Conservation (phyloP, 306 rosid species). For the Cucumis melo region DNA sequence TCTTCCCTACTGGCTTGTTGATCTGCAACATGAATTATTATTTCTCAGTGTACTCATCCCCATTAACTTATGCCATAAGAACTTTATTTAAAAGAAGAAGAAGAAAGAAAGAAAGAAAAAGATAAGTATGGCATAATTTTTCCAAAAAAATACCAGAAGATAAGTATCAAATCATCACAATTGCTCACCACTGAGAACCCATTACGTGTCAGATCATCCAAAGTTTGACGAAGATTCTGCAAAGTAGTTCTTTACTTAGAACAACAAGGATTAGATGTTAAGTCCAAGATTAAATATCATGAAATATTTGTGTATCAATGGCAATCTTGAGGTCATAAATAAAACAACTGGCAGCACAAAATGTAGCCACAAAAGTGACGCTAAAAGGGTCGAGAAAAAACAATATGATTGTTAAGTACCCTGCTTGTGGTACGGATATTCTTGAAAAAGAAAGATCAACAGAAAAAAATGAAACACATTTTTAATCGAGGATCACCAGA, state of each 20-base stretch:
- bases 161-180: not conserved
- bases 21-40: not conserved
- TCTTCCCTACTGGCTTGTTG: not conserved
- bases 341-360: not conserved
- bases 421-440: not conserved
- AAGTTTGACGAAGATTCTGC: slow-evolving; percentile 95
- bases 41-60: not conserved
- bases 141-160: not conserved
- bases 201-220: slow-evolving; percentile 72
- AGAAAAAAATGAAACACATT: not conserved
- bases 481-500: not conserved
- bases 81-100: no score
- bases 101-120: not conserved
- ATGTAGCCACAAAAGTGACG: not conserved
- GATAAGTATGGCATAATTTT: not conserved
- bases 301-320: not conserved
- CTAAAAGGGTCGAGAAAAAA: not conserved
- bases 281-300: not conserved
- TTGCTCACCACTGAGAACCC: slow-evolving; percentile 84
- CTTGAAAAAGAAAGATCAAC: not conserved
- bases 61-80: not conserved
- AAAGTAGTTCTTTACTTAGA: slow-evolving; percentile 12
- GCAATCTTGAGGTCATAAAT: not conserved
- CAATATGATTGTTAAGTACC: not conserved
- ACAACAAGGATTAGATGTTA: slow-evolving; percentile 10